phyloP scores from a whole-genome alignment of 1,284 basidiomycete genomes.

The Paramarasmius palmivorus region DNA sequence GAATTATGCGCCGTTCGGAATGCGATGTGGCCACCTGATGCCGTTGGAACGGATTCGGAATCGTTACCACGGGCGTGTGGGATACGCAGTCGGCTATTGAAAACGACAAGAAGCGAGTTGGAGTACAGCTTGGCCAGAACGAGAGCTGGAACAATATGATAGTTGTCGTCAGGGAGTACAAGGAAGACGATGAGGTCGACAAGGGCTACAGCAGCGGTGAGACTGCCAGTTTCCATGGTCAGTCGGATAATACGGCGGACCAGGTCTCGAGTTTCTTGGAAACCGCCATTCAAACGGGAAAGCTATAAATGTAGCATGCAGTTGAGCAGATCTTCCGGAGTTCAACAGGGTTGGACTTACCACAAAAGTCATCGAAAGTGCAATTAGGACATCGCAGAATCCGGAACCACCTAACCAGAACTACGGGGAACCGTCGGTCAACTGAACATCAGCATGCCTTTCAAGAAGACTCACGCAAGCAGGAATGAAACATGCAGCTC shows the following conservation, averaged over 20 bases:
- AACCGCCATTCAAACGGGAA: constrained; percentile 7
- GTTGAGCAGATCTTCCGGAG: background rate
- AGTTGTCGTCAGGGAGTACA: constrained; percentile 6
- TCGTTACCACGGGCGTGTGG: background rate
- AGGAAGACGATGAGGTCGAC: constrained; percentile 11
- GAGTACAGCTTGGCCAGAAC: constrained; percentile 13
- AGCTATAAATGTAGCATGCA: constrained; percentile 3
- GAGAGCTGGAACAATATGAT: constrained; percentile 11
- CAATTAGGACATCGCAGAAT: constrained; percentile 11
- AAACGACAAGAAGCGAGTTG: constrained; percentile 9
- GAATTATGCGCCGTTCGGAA: no score
- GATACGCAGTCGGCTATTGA: constrained; percentile 2
- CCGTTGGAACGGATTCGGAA: background rate
- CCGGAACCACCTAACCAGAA: constrained; percentile 10
- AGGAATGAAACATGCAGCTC: constrained; percentile 1
- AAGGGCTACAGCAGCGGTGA: constrained; percentile 12
- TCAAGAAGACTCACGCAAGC: background rate
- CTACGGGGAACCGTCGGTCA: background rate
- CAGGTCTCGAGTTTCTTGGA: constrained; percentile 10
- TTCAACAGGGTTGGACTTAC: constrained; percentile 1
- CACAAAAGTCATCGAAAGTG: constrained; percentile 11
- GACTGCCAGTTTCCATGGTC: constrained; percentile 15
- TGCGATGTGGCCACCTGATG: no score
- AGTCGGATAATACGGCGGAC: constrained; percentile 13
- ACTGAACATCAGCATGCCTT: no score